Conservation (phyloP, 495 filamentous ascomycete genomes). For the Massariosphaeria phaeospora region DNA sequence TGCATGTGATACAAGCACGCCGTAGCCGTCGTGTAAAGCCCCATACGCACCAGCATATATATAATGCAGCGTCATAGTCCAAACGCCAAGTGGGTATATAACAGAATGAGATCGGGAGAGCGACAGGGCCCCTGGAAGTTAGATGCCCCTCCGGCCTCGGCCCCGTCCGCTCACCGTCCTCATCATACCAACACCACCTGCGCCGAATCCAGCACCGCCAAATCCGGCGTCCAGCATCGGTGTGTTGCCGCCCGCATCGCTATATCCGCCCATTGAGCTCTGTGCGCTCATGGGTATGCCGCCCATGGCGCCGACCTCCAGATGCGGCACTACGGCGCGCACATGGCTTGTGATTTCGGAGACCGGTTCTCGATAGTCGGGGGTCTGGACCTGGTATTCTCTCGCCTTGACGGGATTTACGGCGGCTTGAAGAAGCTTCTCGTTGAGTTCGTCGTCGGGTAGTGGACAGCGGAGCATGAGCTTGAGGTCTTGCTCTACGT, state of each 20-base stretch:
- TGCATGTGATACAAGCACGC: no score
- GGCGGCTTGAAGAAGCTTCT: slow-evolving; percentile 27
- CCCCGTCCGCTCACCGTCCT: slow-evolving; percentile 9
- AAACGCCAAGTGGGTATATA: no score
- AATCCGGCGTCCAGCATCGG: slow-evolving; percentile 4
- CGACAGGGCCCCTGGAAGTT: no score
- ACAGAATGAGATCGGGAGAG: no score
- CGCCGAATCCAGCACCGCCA: no score
- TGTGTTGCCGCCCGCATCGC: slow-evolving; percentile 25
- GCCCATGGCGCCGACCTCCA: slow-evolving; percentile 27
- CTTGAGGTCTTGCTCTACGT: slow-evolving; percentile 40
- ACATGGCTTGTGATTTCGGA: slow-evolving; percentile 18
- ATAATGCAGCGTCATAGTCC: no score
- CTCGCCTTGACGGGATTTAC: slow-evolving; percentile 9
- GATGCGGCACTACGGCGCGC: slow-evolving; percentile 24
- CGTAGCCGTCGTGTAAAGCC: no score
- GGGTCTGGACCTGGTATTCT: slow-evolving; percentile 24
- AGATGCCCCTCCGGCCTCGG: no score
- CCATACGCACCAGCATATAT: no score
- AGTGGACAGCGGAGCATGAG: slow-evolving; percentile 36
- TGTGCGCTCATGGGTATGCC: slow-evolving; percentile 35
- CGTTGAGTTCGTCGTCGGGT: slow-evolving; percentile 29
- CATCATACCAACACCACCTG: slow-evolving; percentile 19
- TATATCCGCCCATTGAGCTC: slow-evolving; percentile 32
- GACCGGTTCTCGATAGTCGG: slow-evolving; percentile 16